Evolutionary conservation across 495 filamentous ascomycete genomes (phyloP), one percentile per base, ranked within the genome.

Genomic region (Bacidia rubella): DNA sequence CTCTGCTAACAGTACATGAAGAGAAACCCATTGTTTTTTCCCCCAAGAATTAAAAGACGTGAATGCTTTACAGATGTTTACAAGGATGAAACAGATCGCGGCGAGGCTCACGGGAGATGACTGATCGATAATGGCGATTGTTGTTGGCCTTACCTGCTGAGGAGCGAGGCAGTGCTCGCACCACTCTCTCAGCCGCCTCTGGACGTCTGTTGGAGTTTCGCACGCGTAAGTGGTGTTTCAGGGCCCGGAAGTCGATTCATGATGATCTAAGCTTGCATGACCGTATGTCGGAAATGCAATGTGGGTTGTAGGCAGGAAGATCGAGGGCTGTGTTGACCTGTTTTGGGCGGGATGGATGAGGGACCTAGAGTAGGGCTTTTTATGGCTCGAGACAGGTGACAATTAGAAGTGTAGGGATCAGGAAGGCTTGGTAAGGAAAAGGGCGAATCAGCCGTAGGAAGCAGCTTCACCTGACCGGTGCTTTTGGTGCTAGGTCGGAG

Each of bases 181-280:
- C 41, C 15, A 22, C 41, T 44, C 41, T n/a, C 20, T 44, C 41
- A 44, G 41, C 41, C 41, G 41, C 41, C 41, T 44, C 12, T 44
- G 41, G 19, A 9, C 41, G 15, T 44, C 41, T 44, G 41, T 44
- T 44, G 41, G 41, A 44, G 41, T 44, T 44, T 44, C 41, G 41
- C 5, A 44, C 41, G 41, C 41, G 41, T 44, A 44, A 44, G 41
- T 17, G 20, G 41, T 44, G 41, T 44, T 44, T 44, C 41, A 44
- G 41, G 15, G 41, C 15, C 41, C 41, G 41, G 19, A 22, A 5
- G 20, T 44, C 20, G 41, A 20, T 44, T 17, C 41, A 44, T 44
- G 41, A 44, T 22, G 41, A 44, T 22, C 41, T 44, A 35, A 35
- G 29, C 29, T 35, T 35, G 29, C 29, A 35, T 35, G 7, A 35